Percentiles rank a stretch among this genome's conserved stretches.
These are phyloP conservation scores for Vaccinium vitisidaea DNA, from an alignment of 148 eudicot genomes.

Conservation along the genomic window DNA sequence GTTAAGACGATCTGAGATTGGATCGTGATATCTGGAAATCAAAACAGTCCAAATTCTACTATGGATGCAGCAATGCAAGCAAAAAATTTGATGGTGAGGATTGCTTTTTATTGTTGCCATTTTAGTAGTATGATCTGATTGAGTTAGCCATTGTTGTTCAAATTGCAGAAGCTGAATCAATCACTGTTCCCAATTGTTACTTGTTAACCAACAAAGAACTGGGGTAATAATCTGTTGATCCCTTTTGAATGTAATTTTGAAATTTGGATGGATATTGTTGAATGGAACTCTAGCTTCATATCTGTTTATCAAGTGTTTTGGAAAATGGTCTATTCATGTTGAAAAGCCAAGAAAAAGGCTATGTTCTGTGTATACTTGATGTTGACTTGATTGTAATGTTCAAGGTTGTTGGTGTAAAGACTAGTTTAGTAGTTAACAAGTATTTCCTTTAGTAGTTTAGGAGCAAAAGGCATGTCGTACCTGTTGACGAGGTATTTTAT, in stretches of 20 bases:
- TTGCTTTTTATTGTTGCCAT: background rate
- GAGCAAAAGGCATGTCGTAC: too few species aligned
- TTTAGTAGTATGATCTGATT: background rate
- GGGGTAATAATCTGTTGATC: conserved; percentile 54
- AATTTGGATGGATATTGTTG: background rate
- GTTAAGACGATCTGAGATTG: too few species aligned
- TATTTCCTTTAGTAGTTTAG: too few species aligned
- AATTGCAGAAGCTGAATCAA: conserved; percentile 57
- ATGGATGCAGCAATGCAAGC: conserved; percentile 79
- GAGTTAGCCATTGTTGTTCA: background rate
- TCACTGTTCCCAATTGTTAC: conserved; percentile 60
- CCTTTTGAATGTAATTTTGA: conserved; percentile 3
- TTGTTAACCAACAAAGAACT: conserved; percentile 91
- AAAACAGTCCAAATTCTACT: conserved; percentile 57
- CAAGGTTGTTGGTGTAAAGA: background rate
- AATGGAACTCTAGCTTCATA: background rate
- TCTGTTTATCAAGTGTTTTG: background rate
- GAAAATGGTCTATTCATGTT: background rate
- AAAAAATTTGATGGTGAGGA: conserved; percentile 61
- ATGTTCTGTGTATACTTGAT: background rate
- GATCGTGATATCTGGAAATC: conserved; percentile 73
- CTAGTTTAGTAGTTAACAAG: background rate
- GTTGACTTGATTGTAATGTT: background rate
- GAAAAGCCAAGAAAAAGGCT: background rate
- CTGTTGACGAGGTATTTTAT: too few species aligned